Evolutionary conservation across 495 filamentous ascomycete genomes (phyloP).

Genomic region (Penicillium ochrochloron): DNA sequence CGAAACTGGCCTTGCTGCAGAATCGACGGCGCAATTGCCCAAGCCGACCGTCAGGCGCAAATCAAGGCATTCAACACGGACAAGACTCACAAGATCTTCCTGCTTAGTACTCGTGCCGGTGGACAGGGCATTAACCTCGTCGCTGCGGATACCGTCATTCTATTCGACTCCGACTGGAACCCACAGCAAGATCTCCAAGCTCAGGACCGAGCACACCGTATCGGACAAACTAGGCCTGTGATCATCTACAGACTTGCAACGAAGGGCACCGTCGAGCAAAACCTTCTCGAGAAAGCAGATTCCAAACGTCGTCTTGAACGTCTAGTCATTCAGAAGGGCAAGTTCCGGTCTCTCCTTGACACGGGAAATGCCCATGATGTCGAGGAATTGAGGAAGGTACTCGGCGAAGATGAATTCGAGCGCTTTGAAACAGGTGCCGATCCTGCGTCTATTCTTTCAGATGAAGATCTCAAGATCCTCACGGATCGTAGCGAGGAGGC

Average conservation of each 20-base stretch:
- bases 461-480: constrained; percentile 76
- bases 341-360: constrained; percentile 61
- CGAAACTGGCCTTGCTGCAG: constrained; percentile 81
- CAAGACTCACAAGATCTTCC: constrained; percentile 72
- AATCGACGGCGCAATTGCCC: constrained; percentile 87
- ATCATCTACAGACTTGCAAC: constrained; percentile 96
- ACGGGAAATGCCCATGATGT: constrained; percentile 41
- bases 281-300: constrained; percentile 84
- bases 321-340: constrained; percentile 92
- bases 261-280: constrained; percentile 89
- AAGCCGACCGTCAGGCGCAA: constrained; percentile 77
- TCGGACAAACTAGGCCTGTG: constrained; percentile 89
- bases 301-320: constrained; percentile 94
- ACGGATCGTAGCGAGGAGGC: constrained; percentile 87
- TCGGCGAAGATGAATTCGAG: constrained; percentile 58
- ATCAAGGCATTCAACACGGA: constrained; percentile 86
- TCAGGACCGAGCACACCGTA: constrained; percentile 91
- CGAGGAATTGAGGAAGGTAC: constrained; percentile 50
- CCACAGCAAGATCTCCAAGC: constrained; percentile 97
- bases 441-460: constrained; percentile 66
- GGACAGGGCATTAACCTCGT: constrained; percentile 92
- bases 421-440: constrained; percentile 60
- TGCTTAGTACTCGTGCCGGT: constrained; percentile 88
- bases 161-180: constrained; percentile 92
- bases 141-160: constrained; percentile 73